Evolutionary conservation across 495 filamentous ascomycete genomes (phyloP), one percentile per base, ranked within the genome.

Genomic region (Ramalina intermedia): DNA sequence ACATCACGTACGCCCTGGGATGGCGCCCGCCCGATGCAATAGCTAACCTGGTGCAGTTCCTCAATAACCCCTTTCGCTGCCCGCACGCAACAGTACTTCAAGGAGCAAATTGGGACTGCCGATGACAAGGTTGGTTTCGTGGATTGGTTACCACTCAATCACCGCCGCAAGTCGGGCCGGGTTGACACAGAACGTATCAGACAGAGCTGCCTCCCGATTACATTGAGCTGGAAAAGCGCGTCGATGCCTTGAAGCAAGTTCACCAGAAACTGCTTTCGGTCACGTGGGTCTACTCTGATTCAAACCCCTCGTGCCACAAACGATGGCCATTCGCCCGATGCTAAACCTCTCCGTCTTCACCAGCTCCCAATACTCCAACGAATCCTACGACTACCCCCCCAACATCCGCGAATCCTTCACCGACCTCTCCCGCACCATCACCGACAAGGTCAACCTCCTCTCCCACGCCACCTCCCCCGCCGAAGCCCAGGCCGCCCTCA

Each of bases 341-440:
- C 18, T 21, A 27, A 24, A 24, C 23, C 23, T 6, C 12, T 18
- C 13, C 20, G 16, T 37, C 27, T 14, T 33, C 12, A 9, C 7
- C 60, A 96, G 89, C 53, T 88, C 87, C 47, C 90, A 96, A 72
- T 98, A 95, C 70, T 79, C 85, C 24, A 81, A 89, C 67, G 91
- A 98, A 76, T 77, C 89, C 58, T 98, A 98, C 68, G 91, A 98
- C 69, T 98, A 98, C 67, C 91, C 91, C n/a, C 81, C 87, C 66
- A 98, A 98, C 69, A 84, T 96, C 63, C 88, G 89, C 66, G 91
- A 98, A 72, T 94, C 87, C 53, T 91, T 98, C 71, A 82, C 84
- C 63, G 91, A 96, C 63, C 79, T 98, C 38, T 84, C 87, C 57
- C 88, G 88, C 61, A 95, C 91, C 60, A 89, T 96, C 65, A 79